Conservation (phyloP, 2,329 filamentous ascomycete genomes). For the Fusarium equiseti region DNA sequence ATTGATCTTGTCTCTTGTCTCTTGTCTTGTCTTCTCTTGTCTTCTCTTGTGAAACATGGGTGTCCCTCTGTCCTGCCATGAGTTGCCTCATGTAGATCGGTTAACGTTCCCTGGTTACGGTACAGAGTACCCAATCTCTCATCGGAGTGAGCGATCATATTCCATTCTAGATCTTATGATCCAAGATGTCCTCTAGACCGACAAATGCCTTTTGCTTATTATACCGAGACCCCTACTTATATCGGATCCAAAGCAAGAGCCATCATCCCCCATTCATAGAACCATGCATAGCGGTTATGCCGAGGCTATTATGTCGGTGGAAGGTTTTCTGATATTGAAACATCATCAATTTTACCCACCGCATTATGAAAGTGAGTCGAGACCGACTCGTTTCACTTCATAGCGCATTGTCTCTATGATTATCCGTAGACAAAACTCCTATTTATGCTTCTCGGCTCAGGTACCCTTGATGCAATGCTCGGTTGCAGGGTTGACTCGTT, state of each 20-base stretch:
- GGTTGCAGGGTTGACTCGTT: slow-evolving; percentile 28
- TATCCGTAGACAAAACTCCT: slow-evolving; percentile 12
- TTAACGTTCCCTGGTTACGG: neutral
- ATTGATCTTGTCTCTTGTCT: neutral
- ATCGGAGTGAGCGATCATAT: slow-evolving; percentile 8
- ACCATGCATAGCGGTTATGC: neutral
- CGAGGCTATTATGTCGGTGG: slow-evolving; percentile 13
- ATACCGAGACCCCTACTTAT: slow-evolving; percentile 1
- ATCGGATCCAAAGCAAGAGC: neutral
- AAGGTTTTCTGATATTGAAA: slow-evolving; percentile 27
- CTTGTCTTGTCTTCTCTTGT: neutral
- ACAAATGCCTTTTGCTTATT: slow-evolving; percentile 2
- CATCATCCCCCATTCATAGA: neutral
- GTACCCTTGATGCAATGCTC: slow-evolving; percentile 12
- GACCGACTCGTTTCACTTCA: slow-evolving; percentile 18
- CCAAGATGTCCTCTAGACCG: slow-evolving; percentile 4
- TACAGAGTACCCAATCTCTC: neutral
- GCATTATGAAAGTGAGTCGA: slow-evolving; percentile 4
- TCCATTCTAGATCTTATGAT: slow-evolving; percentile 8
- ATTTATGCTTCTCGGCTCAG: slow-evolving; percentile 5
- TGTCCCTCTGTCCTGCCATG: neutral
- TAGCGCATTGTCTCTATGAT: slow-evolving; percentile 6
- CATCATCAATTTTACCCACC: slow-evolving; percentile 17
- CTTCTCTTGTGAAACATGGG: slow-evolving; percentile 4
- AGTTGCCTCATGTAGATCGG: neutral